Percentiles rank a stretch among this genome's conserved stretches.
Conservation (phyloP, 768 basidiomycete species). For the Filobasidium wieringae region DNA sequence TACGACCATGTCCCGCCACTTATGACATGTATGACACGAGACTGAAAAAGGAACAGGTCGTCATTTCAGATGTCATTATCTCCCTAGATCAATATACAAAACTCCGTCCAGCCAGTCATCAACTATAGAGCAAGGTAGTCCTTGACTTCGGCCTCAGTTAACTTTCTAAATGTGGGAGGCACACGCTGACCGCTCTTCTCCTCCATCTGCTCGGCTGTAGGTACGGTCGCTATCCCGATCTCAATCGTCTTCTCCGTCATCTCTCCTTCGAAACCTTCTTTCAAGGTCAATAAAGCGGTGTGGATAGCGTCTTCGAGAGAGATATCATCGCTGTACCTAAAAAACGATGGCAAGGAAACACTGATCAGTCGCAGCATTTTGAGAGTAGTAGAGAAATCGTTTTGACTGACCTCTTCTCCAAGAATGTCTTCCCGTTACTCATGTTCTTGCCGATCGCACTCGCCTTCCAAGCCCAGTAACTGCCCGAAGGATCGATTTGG, state of each 20-base stretch:
- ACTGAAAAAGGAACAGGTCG: too few species aligned
- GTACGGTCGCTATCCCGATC: constrained; percentile 89
- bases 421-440: constrained; percentile 98
- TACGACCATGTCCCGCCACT: too few species aligned
- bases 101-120: background rate
- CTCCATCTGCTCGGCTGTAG: constrained; percentile 53
- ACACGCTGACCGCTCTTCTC: constrained; percentile 61
- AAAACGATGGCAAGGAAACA: too few species aligned
- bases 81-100: too few species aligned
- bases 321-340: constrained; percentile 96
- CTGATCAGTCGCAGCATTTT: constrained; percentile 2
- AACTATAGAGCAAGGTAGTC: constrained; percentile 60
- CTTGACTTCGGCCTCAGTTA: constrained; percentile 90
- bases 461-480: constrained; percentile 99
- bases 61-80: too few species aligned
- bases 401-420: constrained; percentile 73
- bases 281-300: constrained; percentile 90
- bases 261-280: constrained; percentile 99
- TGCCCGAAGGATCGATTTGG: constrained; percentile 97
- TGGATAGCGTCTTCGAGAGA: constrained; percentile 98
- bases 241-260: constrained; percentile 99
- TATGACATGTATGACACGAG: too few species aligned
- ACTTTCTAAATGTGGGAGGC: constrained; percentile 80
- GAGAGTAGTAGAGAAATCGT: background rate
- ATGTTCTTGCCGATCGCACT: constrained; percentile 99